These are phyloP conservation scores for Chytridium lagenaria DNA, from an alignment of 371 early-diverging fungal genomes.

Conservation along the genomic window DNA sequence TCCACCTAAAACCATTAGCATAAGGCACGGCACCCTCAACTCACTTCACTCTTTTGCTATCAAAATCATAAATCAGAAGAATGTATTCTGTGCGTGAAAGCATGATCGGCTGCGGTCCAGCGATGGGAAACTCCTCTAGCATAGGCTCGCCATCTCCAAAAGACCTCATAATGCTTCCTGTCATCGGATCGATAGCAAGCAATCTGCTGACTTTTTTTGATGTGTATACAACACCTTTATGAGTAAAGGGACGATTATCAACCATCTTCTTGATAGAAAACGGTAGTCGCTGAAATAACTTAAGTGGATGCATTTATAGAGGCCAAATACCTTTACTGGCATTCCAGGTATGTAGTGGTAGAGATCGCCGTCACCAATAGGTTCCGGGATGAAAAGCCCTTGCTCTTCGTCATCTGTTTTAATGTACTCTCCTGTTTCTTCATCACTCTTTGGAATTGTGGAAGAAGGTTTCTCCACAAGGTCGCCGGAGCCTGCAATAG, in stretches of 20 bases:
- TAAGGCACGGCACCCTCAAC: slow-evolving; percentile 14
- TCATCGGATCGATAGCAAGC: slow-evolving; percentile 72
- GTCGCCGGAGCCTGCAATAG: not conserved
- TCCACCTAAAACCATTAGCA: slow-evolving; percentile 35
- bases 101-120: slow-evolving; percentile 27
- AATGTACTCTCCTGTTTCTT: not conserved
- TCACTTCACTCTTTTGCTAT: slow-evolving; percentile 33
- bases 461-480: not conserved
- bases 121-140: slow-evolving; percentile 21
- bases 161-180: slow-evolving; percentile 65
- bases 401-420: not conserved
- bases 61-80: slow-evolving; percentile 38
- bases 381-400: slow-evolving; percentile 78
- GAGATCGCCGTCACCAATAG: slow-evolving; percentile 73
- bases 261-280: slow-evolving; percentile 75
- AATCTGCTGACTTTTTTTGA: slow-evolving; percentile 71
- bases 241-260: slow-evolving; percentile 63
- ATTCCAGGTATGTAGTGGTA: slow-evolving; percentile 68
- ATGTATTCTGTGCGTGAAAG: slow-evolving; percentile 46
- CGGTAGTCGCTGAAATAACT: slow-evolving; percentile 65
- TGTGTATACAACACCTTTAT: slow-evolving; percentile 67
- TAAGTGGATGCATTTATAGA: not conserved
- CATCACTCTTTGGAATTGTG: not conserved
- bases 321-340: slow-evolving; percentile 58
- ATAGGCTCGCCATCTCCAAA: slow-evolving; percentile 57